Evolutionary conservation across 108 stramenopile species (phyloP).

Genomic region (Cyclotella kingstonii): DNA sequence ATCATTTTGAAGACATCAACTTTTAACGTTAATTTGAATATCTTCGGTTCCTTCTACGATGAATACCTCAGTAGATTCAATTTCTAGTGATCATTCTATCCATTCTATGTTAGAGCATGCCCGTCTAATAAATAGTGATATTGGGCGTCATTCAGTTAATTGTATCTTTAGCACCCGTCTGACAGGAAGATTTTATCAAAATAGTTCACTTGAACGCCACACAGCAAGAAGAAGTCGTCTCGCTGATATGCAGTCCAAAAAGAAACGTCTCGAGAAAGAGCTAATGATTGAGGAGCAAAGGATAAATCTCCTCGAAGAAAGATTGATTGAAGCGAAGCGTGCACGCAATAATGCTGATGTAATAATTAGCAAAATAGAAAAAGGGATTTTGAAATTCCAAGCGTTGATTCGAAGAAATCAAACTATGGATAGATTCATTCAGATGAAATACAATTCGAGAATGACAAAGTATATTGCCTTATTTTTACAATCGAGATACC

Average conservation of each 20-base stretch:
- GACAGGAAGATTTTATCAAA: constrained; percentile 36
- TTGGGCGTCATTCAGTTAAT: constrained; percentile 37
- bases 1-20: too few relatives aligned
- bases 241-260: constrained; percentile 28
- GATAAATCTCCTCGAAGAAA: constrained; percentile 11
- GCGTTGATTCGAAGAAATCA: constrained; percentile 15
- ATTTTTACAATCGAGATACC: constrained; percentile 27
- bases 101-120: constrained; percentile 29
- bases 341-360: constrained; percentile 19
- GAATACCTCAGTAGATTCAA: not conserved
- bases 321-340: constrained; percentile 22
- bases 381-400: constrained; percentile 22
- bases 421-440: constrained; percentile 12
- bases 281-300: constrained; percentile 24
- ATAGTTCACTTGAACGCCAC: constrained; percentile 39
- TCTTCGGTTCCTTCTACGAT: not conserved
- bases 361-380: constrained; percentile 12
- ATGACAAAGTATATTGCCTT: constrained; percentile 16
- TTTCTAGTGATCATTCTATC: not conserved
- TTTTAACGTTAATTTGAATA: not conserved
- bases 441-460: constrained; percentile 18
- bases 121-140: constrained; percentile 34
- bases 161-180: constrained; percentile 37
- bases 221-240: constrained; percentile 21
- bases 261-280: constrained; percentile 28